Evolutionary conservation across 345 rosid species (phyloP).

Genomic region (Brassica napus): Da-Ae NC_063448.1:48686501-48687000

Average conservation of each 20-base stretch:
- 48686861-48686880: slow-evolving; percentile 89
- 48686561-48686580: slow-evolving; percentile 71
- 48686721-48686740: slow-evolving; percentile 82
- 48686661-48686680: slow-evolving; percentile 74
- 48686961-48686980: slow-evolving; percentile 59
- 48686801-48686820: slow-evolving; percentile 57
- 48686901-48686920: slow-evolving; percentile 97
- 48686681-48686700: slow-evolving; percentile 80
- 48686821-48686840: slow-evolving; percentile 58
- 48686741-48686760: slow-evolving; percentile 72
- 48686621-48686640: slow-evolving; percentile 33
- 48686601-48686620: slow-evolving; percentile 30
- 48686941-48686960: slow-evolving; percentile 46
- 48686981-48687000: slow-evolving; percentile 76
- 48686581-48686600: slow-evolving; percentile 79
- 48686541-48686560: slow-evolving; percentile 69
- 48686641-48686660: slow-evolving; percentile 51
- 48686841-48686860: slow-evolving; percentile 74
- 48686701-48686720: slow-evolving; percentile 72
- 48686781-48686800: slow-evolving; percentile 28
- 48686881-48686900: slow-evolving; percentile 97
- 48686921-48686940: slow-evolving; percentile 49
- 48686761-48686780: slow-evolving; percentile 32
- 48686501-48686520: slow-evolving; percentile 48
- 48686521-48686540: slow-evolving; percentile 70